Conservation (phyloP, 495 filamentous ascomycete species). For the Xylaria bambusicola region DNA sequence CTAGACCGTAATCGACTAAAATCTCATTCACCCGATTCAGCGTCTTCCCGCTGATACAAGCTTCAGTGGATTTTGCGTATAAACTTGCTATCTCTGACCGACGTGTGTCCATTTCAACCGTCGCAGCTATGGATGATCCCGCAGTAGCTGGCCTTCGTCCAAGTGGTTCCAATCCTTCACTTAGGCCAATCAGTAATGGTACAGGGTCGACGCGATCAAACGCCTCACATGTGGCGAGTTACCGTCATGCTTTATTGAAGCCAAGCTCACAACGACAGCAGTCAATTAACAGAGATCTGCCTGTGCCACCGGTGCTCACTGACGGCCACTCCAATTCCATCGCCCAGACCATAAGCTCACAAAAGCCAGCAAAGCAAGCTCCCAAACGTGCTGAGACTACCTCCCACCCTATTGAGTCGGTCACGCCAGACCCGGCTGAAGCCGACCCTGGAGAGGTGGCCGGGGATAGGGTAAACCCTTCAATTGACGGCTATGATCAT, state of each 20-base stretch:
- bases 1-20: neutral
- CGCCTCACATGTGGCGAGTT: slow-evolving; percentile 10
- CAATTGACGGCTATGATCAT: slow-evolving; percentile 13
- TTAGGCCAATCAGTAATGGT: slow-evolving; percentile 19
- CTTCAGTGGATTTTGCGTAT: neutral
- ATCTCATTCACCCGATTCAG: neutral
- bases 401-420: neutral
- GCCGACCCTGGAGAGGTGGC: neutral
- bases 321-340: neutral
- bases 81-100: neutral
- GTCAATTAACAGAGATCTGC: slow-evolving; percentile 22
- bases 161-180: slow-evolving; percentile 26
- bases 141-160: slow-evolving; percentile 16
- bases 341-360: slow-evolving; percentile 11
- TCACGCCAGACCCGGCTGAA: neutral
- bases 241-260: slow-evolving; percentile 27
- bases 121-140: slow-evolving; percentile 3
- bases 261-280: slow-evolving; percentile 16
- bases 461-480: neutral
- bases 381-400: neutral
- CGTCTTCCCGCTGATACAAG: too few species aligned
- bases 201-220: slow-evolving; percentile 24
- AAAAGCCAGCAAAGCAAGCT: slow-evolving; percentile 8
- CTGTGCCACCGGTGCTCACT: slow-evolving; percentile 28
- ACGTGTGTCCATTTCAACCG: neutral